Percentiles rank a stretch among this genome's conserved stretches.
phyloP scores from a whole-genome alignment of 2,329 filamentous ascomycete species.

The Trichoderma pleuroti region DNA sequence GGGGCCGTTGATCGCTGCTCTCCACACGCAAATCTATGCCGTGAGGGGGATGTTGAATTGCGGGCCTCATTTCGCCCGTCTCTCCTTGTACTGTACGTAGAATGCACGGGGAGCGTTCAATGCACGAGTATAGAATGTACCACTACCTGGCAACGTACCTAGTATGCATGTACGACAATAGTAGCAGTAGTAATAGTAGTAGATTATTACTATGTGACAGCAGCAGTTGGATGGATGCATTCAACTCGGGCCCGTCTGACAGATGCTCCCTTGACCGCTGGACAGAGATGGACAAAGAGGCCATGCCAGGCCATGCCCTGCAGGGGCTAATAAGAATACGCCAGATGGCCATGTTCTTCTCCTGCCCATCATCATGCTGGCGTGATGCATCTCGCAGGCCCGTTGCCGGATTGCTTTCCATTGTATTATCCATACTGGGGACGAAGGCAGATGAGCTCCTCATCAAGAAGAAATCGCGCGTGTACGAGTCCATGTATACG shows the following conservation, averaged over 20 bases:
- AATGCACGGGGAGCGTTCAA: neutral
- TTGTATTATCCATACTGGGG: neutral
- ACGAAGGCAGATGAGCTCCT: too few species aligned
- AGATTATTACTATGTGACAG: too few species aligned
- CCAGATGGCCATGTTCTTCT: neutral
- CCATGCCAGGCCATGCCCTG: neutral
- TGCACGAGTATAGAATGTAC: neutral
- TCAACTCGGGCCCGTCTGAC: neutral
- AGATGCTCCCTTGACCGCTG: neutral
- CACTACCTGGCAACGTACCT: neutral
- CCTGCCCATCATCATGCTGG: neutral
- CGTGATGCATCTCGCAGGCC: neutral
- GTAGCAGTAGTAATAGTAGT: too few species aligned
- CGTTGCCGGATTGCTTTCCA: neutral
- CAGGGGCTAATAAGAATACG: neutral
- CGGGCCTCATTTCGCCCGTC: slow-evolving; percentile 10
- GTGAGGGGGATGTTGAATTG: neutral
- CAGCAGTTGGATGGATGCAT: neutral
- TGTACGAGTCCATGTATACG: neutral
- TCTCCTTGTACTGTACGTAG: neutral
- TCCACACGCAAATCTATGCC: slow-evolving; percentile 12
- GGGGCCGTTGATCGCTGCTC: slow-evolving; percentile 15
- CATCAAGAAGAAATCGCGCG: neutral
- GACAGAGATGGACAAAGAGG: neutral
- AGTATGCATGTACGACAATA: too few species aligned